Conservation (phyloP, 495 filamentous ascomycete genomes). For the Aspergillus olivimuriae region DNA sequence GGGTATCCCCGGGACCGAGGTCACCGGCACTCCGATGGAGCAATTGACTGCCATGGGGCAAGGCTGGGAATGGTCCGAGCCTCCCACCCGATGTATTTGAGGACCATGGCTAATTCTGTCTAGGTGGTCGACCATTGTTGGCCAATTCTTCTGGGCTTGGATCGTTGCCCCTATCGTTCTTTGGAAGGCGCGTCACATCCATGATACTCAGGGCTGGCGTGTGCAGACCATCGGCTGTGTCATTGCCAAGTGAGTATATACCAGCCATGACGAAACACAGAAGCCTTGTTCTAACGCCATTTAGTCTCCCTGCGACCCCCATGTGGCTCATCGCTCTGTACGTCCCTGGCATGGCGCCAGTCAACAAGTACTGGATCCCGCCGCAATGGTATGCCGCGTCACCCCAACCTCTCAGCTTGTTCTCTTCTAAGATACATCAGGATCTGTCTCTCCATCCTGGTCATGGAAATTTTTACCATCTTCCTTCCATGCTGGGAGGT, state of each 20-base stretch:
- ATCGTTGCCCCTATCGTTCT: slow-evolving; percentile 45
- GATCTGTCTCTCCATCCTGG: slow-evolving; percentile 48
- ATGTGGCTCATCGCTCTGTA: slow-evolving; percentile 61
- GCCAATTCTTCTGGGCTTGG: slow-evolving; percentile 60
- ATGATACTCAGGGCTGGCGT: slow-evolving; percentile 64
- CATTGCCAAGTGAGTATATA: slow-evolving; percentile 34
- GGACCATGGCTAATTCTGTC: neutral
- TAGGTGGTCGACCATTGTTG: slow-evolving; percentile 54
- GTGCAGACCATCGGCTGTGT: slow-evolving; percentile 56
- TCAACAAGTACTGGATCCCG: slow-evolving; percentile 50
- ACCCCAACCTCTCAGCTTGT: too few species aligned
- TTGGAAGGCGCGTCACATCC: slow-evolving; percentile 44
- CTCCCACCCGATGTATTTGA: neutral
- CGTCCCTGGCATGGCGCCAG: slow-evolving; percentile 44
- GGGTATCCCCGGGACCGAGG: slow-evolving; percentile 42
- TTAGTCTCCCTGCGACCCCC: slow-evolving; percentile 56
- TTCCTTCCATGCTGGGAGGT: slow-evolving; percentile 52
- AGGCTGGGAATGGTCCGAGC: slow-evolving; percentile 59
- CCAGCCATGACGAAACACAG: neutral
- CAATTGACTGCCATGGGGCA: slow-evolving; percentile 34
- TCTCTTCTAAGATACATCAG: too few species aligned
- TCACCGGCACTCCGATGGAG: slow-evolving; percentile 29
- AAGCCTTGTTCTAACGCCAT: slow-evolving; percentile 2
- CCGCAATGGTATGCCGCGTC: slow-evolving; percentile 55
- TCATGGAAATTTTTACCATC: slow-evolving; percentile 48